Conservation (phyloP, 345 rosid species). For the Aurinia saxatilis region DNA sequence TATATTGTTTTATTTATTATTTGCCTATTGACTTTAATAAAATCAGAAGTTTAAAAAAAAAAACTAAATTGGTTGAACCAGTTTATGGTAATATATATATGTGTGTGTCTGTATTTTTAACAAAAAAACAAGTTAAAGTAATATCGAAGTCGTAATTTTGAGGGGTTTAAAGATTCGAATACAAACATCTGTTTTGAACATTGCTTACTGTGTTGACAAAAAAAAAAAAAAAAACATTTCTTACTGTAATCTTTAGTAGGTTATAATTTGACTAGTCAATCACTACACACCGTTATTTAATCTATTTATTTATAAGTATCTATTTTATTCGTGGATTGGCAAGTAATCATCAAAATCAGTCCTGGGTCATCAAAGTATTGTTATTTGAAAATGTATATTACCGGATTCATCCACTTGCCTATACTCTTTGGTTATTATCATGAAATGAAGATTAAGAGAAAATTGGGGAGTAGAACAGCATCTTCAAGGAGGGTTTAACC, state of each 20-base stretch:
- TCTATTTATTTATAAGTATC: too few relatives aligned
- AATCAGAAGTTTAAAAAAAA: too few relatives aligned
- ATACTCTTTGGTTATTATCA: neutral
- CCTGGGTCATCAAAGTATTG: neutral
- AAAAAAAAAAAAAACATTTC: too few relatives aligned
- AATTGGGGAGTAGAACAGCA: constrained; percentile 19
- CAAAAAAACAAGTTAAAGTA: too few relatives aligned
- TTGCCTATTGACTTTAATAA: too few relatives aligned
- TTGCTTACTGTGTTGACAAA: too few relatives aligned
- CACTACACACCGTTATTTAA: neutral
- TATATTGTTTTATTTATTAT: too few relatives aligned
- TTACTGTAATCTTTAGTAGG: neutral
- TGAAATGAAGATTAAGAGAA: neutral
- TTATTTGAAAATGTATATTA: neutral
- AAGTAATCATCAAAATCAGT: neutral
- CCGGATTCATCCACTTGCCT: neutral
- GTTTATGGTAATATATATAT: neutral
- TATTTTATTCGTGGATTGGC: neutral
- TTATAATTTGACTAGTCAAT: constrained; percentile 24
- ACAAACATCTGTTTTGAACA: too few relatives aligned
- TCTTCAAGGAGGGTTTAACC: constrained; percentile 37
- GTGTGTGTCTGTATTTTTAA: too few relatives aligned
- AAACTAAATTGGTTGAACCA: neutral
- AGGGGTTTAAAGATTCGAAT: too few relatives aligned
- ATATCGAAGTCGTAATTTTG: too few relatives aligned